These are phyloP conservation scores for Selaginella moellendorffii DNA, from an alignment of 75 land plant genomes.

Conservation along the genomic window DNA sequence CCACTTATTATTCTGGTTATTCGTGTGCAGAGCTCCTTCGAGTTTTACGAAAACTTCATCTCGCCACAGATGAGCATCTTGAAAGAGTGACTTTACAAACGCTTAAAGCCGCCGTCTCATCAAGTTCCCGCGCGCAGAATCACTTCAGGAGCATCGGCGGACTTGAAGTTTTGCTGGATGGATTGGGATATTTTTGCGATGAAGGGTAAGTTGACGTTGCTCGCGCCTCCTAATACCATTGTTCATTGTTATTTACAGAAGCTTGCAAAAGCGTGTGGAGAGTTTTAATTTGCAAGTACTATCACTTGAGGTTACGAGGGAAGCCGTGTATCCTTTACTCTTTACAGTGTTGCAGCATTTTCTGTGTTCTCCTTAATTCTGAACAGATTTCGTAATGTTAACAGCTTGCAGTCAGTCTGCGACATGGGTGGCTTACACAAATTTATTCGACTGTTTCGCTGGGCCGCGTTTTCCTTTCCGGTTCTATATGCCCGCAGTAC, in stretches of 20 bases:
- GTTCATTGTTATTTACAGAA: too few relatives aligned
- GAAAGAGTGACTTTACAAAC: constrained; percentile 53
- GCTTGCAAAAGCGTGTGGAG: not conserved
- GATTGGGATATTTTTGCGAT: constrained; percentile 46
- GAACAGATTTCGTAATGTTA: constrained; percentile 68
- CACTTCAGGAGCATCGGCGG: constrained; percentile 97
- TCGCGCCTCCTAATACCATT: too few relatives aligned
- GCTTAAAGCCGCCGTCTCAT: constrained; percentile 37
- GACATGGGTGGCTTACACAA: constrained; percentile 74
- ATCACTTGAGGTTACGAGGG: constrained; percentile 72
- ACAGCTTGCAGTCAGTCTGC: constrained; percentile 62
- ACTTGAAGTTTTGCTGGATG: constrained; percentile 79
- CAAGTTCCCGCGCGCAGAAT: constrained; percentile 78
- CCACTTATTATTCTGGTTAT: not conserved
- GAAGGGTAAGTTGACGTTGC: too few relatives aligned
- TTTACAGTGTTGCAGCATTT: not conserved
- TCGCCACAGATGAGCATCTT: constrained; percentile 37
- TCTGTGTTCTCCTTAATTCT: not conserved
- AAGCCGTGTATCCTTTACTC: constrained; percentile 80
- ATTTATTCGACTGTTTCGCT: constrained; percentile 63
- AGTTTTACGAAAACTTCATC: constrained; percentile 41
- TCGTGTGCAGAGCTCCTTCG: constrained; percentile 63
- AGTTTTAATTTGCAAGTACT: constrained; percentile 71
- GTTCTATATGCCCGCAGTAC: constrained; percentile 16
- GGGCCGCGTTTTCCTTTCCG: constrained; percentile 78